Base-by-base conservation (phyloP, 305 asterid species). In the Fraxinus latifolia region DNA sequence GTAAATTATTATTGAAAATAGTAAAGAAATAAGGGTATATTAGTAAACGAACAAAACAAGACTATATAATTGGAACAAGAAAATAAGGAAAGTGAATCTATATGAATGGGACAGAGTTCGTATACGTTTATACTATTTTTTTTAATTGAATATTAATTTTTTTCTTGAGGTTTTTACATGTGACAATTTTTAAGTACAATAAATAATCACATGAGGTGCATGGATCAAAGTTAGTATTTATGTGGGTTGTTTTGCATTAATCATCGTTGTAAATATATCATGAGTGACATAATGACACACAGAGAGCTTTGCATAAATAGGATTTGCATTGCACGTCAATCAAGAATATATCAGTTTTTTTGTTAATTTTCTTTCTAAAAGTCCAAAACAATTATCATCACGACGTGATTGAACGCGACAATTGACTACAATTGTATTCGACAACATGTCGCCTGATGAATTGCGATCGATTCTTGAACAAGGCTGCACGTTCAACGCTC, bases 181-280 rank as follows among this genome's bases (percentile, higher is more conserved):
- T 71, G 42, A 31, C 23, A 11, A 58, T 65, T 42, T 65, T 76
- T 62, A 67, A 27, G 53, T 32, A 77, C 23, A 72, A 76, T 85
- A 47, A 90, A 80, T 82, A 79, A 79, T 87, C 90, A 85, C 90
- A 80, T 65, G 89, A 82, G 80, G 72, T 77, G 87, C 87, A 90
- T 81, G 75, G 86, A 85, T 89, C 89, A 87, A 84, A 82, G 87
- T 36, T 34, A 84, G 87, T 70, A 75, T 79, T 82, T 73, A 87
- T 79, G 82, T 74, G 78, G 88, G 90, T 88, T 87, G 89, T 82
- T 85, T 82, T 79, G 87, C 92, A 90, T 87, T 91, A 83, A 89
- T 81, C 85, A 78, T 29, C 62, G 82, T 36, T 76, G 84, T 81
- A 86, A 84, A 84, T 39, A 83, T 87, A 86, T 87, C 92, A 91